These are phyloP conservation scores for Clonostachys rosea DNA, from an alignment of 2,329 filamentous ascomycete genomes.

Conservation along the genomic window DNA sequence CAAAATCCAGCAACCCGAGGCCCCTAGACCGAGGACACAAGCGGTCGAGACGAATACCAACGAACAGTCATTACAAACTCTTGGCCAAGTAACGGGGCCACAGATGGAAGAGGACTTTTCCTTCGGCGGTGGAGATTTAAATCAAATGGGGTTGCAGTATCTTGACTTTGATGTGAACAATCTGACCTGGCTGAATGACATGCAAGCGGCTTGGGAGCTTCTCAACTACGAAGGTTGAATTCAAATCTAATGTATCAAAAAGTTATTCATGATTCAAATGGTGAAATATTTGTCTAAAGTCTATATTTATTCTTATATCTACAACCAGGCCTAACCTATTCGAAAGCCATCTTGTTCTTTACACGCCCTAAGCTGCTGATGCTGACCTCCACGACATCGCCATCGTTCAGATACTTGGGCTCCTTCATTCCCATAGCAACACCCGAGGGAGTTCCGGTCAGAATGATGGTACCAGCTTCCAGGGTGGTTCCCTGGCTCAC, in stretches of 20 bases:
- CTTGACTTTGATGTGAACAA: slow-evolving; percentile 22
- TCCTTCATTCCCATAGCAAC: slow-evolving; percentile 40
- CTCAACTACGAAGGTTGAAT: slow-evolving; percentile 6
- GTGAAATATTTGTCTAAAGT: background rate
- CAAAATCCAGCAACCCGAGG: slow-evolving; percentile 18
- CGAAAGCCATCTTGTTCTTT: slow-evolving; percentile 31
- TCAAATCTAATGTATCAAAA: no score
- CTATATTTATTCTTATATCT: background rate
- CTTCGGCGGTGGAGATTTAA: slow-evolving; percentile 10
- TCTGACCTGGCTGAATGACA: slow-evolving; percentile 24
- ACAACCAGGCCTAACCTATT: slow-evolving; percentile 7
- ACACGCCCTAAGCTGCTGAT: slow-evolving; percentile 26
- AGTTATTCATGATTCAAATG: background rate
- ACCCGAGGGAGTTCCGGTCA: slow-evolving; percentile 41
- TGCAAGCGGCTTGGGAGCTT: slow-evolving; percentile 21
- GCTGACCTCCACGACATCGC: slow-evolving; percentile 35
- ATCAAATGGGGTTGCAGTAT: slow-evolving; percentile 13
- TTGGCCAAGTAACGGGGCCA: background rate
- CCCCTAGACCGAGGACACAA: background rate
- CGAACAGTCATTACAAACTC: background rate
- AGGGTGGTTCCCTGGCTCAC: slow-evolving; percentile 44
- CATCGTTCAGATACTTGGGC: slow-evolving; percentile 32
- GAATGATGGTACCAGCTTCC: slow-evolving; percentile 42
- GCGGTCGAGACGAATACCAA: background rate
- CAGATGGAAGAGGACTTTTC: slow-evolving; percentile 11